phyloP scores from a whole-genome alignment of 441 rosid genomes.

The Euphorbia celastroides region DNA sequence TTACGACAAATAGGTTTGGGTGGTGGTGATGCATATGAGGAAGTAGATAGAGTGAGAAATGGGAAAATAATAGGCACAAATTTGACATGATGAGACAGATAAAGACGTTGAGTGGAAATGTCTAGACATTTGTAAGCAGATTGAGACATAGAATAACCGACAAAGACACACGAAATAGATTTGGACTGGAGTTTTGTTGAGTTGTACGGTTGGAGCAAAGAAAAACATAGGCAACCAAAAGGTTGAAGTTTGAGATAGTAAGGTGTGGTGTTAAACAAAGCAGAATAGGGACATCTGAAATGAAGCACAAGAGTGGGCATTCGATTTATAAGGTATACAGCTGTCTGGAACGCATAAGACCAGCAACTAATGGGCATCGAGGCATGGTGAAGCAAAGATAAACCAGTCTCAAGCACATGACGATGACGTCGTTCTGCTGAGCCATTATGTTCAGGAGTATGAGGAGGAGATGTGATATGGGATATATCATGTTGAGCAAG shows the following conservation, averaged over 20 bases:
- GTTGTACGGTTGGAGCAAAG: not conserved
- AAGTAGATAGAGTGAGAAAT: too few relatives aligned
- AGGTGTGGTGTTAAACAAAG: not conserved
- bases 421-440: too few relatives aligned
- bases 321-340: not conserved
- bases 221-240: not conserved
- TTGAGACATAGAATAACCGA: not conserved
- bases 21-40: too few relatives aligned
- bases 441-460: too few relatives aligned
- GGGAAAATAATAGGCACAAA: not conserved
- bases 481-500: too few relatives aligned
- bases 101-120: not conserved
- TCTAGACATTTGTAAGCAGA: not conserved
- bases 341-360: too few relatives aligned
- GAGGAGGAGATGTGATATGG: too few relatives aligned
- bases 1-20: too few relatives aligned
- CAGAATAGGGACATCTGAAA: not conserved
- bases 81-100: not conserved
- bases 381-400: too few relatives aligned
- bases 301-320: not conserved
- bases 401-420: too few relatives aligned
- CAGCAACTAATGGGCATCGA: too few relatives aligned
- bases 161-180: not conserved
- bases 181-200: not conserved
- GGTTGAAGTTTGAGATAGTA: not conserved